Evolutionary conservation across 1,139 yeast species (phyloP).

Genomic region (Saccharomycopsis crataegensis): DNA sequence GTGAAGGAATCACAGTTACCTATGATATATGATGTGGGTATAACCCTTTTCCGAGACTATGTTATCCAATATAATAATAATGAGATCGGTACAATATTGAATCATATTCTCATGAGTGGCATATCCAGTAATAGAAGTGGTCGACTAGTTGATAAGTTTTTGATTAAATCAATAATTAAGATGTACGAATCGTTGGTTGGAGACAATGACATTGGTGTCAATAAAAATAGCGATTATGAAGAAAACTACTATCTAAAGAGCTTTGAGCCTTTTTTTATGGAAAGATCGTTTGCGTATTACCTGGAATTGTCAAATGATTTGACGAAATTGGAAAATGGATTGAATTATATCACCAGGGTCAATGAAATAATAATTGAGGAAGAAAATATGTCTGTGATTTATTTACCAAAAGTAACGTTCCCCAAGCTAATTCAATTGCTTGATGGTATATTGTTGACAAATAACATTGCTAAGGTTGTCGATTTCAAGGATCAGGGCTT

Average conservation of each 20-base stretch:
- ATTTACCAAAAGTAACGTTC: conserved; percentile 46
- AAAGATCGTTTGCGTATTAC: conserved; percentile 52
- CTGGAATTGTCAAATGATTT: conserved; percentile 38
- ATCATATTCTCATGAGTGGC: conserved; percentile 46
- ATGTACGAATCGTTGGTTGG: conserved; percentile 51
- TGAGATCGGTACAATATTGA: conserved; percentile 45
- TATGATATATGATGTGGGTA: conserved; percentile 69
- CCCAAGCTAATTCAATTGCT: conserved; percentile 49
- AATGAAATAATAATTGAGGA: conserved; percentile 51
- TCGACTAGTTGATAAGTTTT: conserved; percentile 49
- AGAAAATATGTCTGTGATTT: conserved; percentile 45
- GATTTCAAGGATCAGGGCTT: conserved; percentile 49
- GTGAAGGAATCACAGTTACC: conserved; percentile 60
- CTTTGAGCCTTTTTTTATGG: conserved; percentile 62
- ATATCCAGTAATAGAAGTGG: conserved; percentile 57
- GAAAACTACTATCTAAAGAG: conserved; percentile 54
- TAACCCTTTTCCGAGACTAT: conserved; percentile 46
- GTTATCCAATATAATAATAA: conserved; percentile 36
- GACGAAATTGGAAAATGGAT: conserved; percentile 38
- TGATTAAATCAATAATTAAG: conserved; percentile 51
- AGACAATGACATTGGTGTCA: conserved; percentile 29
- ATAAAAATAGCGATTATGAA: conserved; percentile 22
- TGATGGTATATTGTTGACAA: conserved; percentile 57
- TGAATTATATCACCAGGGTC: conserved; percentile 48
- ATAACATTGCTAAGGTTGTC: conserved; percentile 47